Conservation (phyloP, 2,329 filamentous ascomycete species). For the Fusarium sp. region DNA sequence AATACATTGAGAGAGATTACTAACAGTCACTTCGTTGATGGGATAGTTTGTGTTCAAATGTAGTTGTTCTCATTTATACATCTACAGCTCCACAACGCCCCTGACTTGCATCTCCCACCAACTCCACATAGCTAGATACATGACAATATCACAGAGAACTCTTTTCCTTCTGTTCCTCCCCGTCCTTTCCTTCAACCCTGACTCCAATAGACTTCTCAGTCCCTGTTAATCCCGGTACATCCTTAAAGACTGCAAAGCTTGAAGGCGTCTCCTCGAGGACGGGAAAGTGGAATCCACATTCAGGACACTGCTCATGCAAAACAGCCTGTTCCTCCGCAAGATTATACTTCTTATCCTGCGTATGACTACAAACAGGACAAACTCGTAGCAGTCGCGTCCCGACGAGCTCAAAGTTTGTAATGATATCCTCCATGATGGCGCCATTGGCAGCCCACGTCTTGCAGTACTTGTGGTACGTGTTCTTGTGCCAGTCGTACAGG, state of each 20-base stretch:
- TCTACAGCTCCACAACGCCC: neutral
- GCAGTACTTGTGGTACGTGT: slow-evolving; percentile 34
- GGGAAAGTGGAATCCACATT: slow-evolving; percentile 34
- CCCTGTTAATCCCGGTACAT: neutral
- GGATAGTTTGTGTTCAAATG: neutral
- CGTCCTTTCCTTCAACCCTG: neutral
- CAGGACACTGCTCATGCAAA: slow-evolving; percentile 23
- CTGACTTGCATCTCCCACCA: neutral
- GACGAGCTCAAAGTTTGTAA: slow-evolving; percentile 37
- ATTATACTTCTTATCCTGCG: slow-evolving; percentile 35
- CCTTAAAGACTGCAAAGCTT: slow-evolving; percentile 31
- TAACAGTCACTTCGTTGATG: neutral
- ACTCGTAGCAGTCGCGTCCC: slow-evolving; percentile 24
- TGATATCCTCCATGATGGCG: slow-evolving; percentile 37
- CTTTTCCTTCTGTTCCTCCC: neutral
- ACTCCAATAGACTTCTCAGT: neutral
- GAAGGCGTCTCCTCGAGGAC: slow-evolving; percentile 31
- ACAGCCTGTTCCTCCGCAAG: slow-evolving; percentile 34
- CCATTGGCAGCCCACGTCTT: slow-evolving; percentile 29
- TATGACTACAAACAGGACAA: slow-evolving; percentile 27
- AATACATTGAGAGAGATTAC: neutral
- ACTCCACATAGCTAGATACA: neutral
- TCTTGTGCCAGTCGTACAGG: slow-evolving; percentile 33
- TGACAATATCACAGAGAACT: slow-evolving; percentile 8
- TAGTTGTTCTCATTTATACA: neutral